Evolutionary conservation across 371 early-diverging fungal species (phyloP).

Genomic region (Mucor circinelloides): DNA sequence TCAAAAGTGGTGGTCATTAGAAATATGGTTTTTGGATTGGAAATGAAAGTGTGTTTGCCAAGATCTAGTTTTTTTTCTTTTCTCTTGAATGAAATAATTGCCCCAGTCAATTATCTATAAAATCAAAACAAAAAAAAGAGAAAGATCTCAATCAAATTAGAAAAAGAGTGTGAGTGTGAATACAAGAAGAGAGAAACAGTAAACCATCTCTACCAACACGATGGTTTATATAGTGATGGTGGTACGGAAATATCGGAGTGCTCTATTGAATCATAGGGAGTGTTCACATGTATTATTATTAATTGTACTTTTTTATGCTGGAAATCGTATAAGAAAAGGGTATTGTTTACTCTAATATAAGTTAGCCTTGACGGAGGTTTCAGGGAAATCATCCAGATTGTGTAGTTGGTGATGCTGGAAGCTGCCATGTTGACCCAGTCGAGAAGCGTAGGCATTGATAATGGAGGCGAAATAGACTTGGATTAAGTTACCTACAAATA

Average conservation of each 20-base stretch:
- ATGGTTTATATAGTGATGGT: not conserved
- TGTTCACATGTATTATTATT: not conserved
- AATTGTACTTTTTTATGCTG: not conserved
- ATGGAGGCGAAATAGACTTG: not conserved
- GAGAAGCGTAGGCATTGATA: conserved; percentile 23
- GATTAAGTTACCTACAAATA: conserved; percentile 15
- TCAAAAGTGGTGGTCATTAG: conserved; percentile 2
- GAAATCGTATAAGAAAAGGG: not conserved
- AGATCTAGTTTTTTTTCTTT: not conserved
- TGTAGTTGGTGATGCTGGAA: conserved; percentile 25
- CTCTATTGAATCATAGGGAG: not conserved
- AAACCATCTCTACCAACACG: not conserved
- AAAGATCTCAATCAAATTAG: conserved; percentile 1
- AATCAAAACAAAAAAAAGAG: not conserved
- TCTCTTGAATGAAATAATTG: not conserved
- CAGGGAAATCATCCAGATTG: conserved; percentile 30
- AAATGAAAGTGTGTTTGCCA: not conserved
- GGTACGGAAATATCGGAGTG: not conserved
- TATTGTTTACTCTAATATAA: conserved; percentile 10
- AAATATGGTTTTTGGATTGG: not conserved
- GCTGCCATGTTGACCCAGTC: conserved; percentile 8
- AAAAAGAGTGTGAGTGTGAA: not conserved
- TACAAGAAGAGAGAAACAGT: not conserved
- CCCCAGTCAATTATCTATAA: not conserved
- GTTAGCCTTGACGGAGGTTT: conserved; percentile 16